A percentile compares a stretch with the other conserved stretches of the same genome.
Conservation (phyloP, 305 asterid species). For the Andrographis paniculata region DNA sequence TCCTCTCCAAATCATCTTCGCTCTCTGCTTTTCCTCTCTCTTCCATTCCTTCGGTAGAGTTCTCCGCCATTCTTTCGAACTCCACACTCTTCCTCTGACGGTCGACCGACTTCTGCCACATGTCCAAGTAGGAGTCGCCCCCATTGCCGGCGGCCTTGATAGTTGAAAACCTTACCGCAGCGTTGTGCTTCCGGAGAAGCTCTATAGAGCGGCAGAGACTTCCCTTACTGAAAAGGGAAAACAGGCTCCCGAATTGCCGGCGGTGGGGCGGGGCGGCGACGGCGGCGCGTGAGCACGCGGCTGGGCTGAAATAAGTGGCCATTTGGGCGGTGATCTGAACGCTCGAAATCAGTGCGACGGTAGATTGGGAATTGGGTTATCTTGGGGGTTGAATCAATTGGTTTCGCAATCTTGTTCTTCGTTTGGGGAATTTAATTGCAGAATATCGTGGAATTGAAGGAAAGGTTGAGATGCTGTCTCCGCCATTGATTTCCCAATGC, state of each 20-base stretch:
- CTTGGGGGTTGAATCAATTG: not conserved
- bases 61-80: constrained; percentile 54
- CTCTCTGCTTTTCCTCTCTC: constrained; percentile 23
- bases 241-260: constrained; percentile 21
- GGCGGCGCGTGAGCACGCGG: constrained; percentile 44
- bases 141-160: constrained; percentile 37
- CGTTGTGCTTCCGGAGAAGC: constrained; percentile 5
- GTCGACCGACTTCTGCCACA: constrained; percentile 86
- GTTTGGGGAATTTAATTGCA: constrained; percentile 5
- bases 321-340: constrained; percentile 32
- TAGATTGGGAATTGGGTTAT: constrained; percentile 20
- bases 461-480: constrained; percentile 43
- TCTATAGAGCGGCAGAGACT: constrained; percentile 14
- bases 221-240: constrained; percentile 19
- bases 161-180: constrained; percentile 22
- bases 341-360: constrained; percentile 14
- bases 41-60: constrained; percentile 11
- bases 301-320: constrained; percentile 43
- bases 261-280: constrained; percentile 17
- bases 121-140: constrained; percentile 67
- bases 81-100: constrained; percentile 51
- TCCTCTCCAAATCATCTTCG: constrained; percentile 44
- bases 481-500: no score
- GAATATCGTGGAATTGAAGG: constrained; percentile 52
- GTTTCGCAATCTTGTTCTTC: not conserved